Base-by-base conservation (phyloP, 345 rosid genomes). In the Geranium rotundifolium region DNA sequence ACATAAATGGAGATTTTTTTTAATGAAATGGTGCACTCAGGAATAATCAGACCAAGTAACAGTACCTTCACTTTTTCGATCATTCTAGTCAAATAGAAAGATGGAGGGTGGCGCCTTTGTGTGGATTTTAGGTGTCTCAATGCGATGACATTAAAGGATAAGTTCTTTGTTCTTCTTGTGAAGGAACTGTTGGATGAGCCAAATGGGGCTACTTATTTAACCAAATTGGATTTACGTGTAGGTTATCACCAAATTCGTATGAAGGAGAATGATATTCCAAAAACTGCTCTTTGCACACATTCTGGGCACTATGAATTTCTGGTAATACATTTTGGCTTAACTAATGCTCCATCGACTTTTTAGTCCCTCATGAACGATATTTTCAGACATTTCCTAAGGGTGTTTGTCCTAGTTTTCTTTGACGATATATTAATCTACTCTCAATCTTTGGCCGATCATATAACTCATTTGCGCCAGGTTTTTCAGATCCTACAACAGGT, bases 1-100 rank as follows among this genome's bases (percentile, higher is more conserved):
- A 41, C 15, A 4, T 23, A 66, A 7, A 59, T 66, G 4, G 69
- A 66, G 57, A 58, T 19, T 3, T 1, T 58, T 10, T 56, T 66
- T 1, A 4, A 1, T 0, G 69, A 66, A 18, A 58, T 66, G 56
- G n/a, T 66, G 1, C 6, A 19, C 0, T 17, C 37, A 0, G 50
- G 65, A 0, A 17, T 60, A 2, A 23, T 60, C 0, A 14, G 13
- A 5, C 64, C 60, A 18, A 66, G 69, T 4, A 46, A 12, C 4
- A 67, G 64, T 5, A 59, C 29, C 0, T 59, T 17, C 18, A 29
- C 59, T 0, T 37, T 19, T 0, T 63, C 46, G 0, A 4, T 66
- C 30, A 13, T 66, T 5, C 19, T 58, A 2, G 69, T 66, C 0
- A 66, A 56, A 7, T 58, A 66, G 19, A 49, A 50, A 5, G 63